phyloP scores from a whole-genome alignment of 2,329 filamentous ascomycete species.

The Orbilia javanica region DNA sequence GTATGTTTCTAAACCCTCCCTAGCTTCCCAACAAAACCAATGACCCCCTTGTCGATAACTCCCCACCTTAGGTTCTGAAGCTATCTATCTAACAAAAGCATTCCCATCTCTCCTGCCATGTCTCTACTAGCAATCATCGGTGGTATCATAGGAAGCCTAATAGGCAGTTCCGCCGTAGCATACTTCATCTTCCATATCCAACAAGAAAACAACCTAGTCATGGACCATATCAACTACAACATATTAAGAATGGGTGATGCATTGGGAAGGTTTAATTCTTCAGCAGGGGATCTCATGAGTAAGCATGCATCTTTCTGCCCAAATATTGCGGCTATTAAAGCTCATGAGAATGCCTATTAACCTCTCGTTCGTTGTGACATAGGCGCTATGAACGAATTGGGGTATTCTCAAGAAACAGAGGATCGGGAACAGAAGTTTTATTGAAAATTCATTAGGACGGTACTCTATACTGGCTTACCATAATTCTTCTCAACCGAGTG shows the following conservation, averaged over 20 bases:
- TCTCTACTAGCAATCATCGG: conserved; percentile 25
- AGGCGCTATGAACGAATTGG: neutral
- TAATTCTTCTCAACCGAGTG: neutral
- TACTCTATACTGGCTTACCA: neutral
- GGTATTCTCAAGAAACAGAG: neutral
- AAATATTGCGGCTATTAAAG: neutral
- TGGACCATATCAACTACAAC: neutral
- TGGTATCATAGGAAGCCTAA: conserved; percentile 34
- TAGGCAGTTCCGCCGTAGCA: conserved; percentile 18
- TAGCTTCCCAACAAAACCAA: too few species aligned
- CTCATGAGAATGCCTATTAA: neutral
- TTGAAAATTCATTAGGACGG: neutral
- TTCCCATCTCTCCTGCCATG: neutral
- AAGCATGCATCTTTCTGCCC: neutral
- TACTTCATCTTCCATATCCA: conserved; percentile 11
- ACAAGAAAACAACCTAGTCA: neutral
- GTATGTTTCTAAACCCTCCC: conserved; percentile 5
- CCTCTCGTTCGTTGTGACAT: neutral
- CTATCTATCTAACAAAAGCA: too few species aligned
- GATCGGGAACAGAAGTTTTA: neutral
- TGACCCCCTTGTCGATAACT: too few species aligned
- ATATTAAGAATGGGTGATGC: conserved; percentile 2
- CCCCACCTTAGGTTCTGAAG: too few species aligned
- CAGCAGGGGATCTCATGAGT: conserved; percentile 11
- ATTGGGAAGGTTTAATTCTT: conserved; percentile 8